Conservation (phyloP, 805 yeast species). For the Saccharomycopsis sp. region DNA sequence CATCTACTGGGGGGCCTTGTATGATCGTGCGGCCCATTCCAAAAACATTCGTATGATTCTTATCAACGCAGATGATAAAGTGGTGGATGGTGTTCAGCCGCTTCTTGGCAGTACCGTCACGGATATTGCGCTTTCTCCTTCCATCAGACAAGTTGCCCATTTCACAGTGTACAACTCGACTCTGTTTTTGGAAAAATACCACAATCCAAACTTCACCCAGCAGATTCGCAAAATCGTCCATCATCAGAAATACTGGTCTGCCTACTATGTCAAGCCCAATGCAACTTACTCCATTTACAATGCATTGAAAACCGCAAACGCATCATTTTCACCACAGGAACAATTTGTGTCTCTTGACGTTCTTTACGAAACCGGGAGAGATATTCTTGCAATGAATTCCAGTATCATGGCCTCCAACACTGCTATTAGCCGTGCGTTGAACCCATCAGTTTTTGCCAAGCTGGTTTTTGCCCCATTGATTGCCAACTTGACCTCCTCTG, state of each 20-base stretch:
- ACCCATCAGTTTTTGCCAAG: conserved; percentile 3
- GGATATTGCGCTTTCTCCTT: conserved; percentile 9
- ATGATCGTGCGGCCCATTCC: conserved; percentile 19
- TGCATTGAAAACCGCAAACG: conserved; percentile 19
- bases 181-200: neutral
- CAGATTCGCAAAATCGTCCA: conserved; percentile 37
- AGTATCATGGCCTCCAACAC: conserved; percentile 35
- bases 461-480: conserved; percentile 10
- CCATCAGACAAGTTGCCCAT: conserved; percentile 18
- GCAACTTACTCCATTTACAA: conserved; percentile 30
- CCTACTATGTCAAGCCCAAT: conserved; percentile 40
- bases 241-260: conserved; percentile 50
- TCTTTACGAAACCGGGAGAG: conserved; percentile 53
- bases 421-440: conserved; percentile 16
- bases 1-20: conserved; percentile 26
- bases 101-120: conserved; percentile 11
- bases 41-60: conserved; percentile 22
- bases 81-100: conserved; percentile 8
- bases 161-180: conserved; percentile 18
- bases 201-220: conserved; percentile 22
- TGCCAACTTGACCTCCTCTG: conserved; percentile 14
- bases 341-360: conserved; percentile 25
- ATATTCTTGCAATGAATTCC: conserved; percentile 34
- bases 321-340: conserved; percentile 6
- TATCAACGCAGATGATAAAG: conserved; percentile 22